Conservation (phyloP, 805 yeast genomes). For the Diddensiella santjacobensis region DNA sequence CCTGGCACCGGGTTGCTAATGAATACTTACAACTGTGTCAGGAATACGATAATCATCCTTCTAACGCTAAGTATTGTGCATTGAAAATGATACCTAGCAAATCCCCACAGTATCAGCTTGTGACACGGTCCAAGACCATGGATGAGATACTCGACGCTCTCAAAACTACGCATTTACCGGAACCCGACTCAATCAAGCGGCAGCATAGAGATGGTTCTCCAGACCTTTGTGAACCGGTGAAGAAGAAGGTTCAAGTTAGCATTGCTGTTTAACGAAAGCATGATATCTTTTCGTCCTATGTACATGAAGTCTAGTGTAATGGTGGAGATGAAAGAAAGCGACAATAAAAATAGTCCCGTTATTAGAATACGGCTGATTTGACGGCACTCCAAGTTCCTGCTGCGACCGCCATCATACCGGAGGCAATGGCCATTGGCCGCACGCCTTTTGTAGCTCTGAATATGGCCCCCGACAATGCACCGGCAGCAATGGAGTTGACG, state of each 20-base stretch:
- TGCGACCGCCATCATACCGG: slow-evolving; percentile 80
- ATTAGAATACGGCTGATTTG: slow-evolving; percentile 40
- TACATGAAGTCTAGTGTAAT: neutral
- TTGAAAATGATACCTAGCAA: slow-evolving; percentile 78
- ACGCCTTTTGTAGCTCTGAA: slow-evolving; percentile 83
- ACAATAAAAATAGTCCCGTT: neutral
- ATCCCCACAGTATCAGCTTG: slow-evolving; percentile 51
- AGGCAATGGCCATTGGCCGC: slow-evolving; percentile 82
- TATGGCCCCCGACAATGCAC: slow-evolving; percentile 88
- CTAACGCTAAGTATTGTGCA: slow-evolving; percentile 80
- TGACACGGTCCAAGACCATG: slow-evolving; percentile 53
- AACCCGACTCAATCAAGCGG: neutral
- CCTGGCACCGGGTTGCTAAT: slow-evolving; percentile 53
- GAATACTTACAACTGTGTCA: slow-evolving; percentile 56
- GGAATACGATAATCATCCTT: slow-evolving; percentile 54
- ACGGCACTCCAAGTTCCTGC: slow-evolving; percentile 92
- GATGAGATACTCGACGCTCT: slow-evolving; percentile 9
- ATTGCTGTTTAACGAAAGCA: neutral
- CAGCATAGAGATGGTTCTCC: neutral
- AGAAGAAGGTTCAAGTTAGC: neutral
- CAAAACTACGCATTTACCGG: neutral
- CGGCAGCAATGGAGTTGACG: slow-evolving; percentile 77
- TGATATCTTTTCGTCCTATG: neutral
- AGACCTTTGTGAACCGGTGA: neutral
- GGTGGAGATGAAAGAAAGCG: neutral